Evolutionary conservation across 345 rosid species (phyloP).

Genomic region (Garcia nutans): DNA sequence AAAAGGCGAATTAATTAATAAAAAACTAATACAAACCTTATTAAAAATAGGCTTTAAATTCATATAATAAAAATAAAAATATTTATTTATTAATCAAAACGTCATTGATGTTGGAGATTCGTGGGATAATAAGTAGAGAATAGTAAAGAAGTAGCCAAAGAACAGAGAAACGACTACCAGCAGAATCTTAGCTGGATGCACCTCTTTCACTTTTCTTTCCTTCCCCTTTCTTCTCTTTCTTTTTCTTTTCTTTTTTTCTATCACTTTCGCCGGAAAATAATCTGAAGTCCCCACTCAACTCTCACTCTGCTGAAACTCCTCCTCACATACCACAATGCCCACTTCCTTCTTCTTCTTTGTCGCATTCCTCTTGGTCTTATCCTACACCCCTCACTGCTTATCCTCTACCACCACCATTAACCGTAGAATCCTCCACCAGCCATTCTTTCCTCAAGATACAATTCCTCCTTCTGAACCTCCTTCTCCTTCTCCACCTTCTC

Average conservation of each 20-base stretch:
- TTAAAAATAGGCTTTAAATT: too few relatives aligned
- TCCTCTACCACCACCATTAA: slow-evolving; percentile 10
- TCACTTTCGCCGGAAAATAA: background rate
- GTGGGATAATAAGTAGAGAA: too few relatives aligned
- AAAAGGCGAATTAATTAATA: too few relatives aligned
- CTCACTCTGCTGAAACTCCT: background rate
- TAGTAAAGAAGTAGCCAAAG: background rate
- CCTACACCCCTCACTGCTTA: slow-evolving; percentile 6
- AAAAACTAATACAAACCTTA: too few relatives aligned
- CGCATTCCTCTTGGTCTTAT: slow-evolving; percentile 28
- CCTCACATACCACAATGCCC: slow-evolving; percentile 39
- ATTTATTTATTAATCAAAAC: too few relatives aligned
- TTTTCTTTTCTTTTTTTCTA: background rate
- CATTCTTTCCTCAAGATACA: slow-evolving; percentile 51
- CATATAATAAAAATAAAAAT: too few relatives aligned
- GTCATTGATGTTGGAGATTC: too few relatives aligned
- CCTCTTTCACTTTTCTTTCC: slow-evolving; percentile 9
- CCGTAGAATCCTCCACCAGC: slow-evolving; percentile 82
- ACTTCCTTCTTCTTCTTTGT: slow-evolving; percentile 21
- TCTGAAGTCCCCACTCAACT: slow-evolving; percentile 4
- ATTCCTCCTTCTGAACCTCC: slow-evolving; percentile 49
- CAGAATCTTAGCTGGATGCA: slow-evolving; percentile 87
- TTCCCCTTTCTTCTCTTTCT: background rate
- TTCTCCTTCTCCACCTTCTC: slow-evolving; percentile 42
- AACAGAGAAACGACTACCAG: slow-evolving; percentile 28